Evolutionary conservation across 495 filamentous ascomycete genomes (phyloP).

Genomic region (Neurospora hispaniola): DNA sequence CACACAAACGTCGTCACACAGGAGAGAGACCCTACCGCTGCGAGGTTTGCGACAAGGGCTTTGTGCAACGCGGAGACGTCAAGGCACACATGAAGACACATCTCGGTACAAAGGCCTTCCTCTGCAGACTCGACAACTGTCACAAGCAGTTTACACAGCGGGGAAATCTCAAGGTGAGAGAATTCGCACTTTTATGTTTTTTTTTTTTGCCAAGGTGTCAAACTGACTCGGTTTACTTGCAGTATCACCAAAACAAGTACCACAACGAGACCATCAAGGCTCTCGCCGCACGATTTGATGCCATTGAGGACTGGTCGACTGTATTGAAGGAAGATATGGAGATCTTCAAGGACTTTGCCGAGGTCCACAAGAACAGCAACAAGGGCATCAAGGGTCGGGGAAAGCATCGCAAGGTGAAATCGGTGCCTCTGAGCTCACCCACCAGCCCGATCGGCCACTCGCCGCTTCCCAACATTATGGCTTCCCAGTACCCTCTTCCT

Average conservation of each 20-base stretch:
- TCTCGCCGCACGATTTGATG: constrained; percentile 66
- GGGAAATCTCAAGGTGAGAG: constrained; percentile 73
- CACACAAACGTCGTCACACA: constrained; percentile 27
- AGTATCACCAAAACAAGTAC: constrained; percentile 95
- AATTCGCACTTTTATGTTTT: background rate
- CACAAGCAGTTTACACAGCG: constrained; percentile 79
- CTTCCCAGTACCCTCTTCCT: constrained; percentile 13
- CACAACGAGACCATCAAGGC: constrained; percentile 60
- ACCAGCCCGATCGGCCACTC: background rate
- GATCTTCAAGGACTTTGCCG: constrained; percentile 76
- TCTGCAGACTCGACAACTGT: constrained; percentile 71
- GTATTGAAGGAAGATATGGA: constrained; percentile 62
- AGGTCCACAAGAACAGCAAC: constrained; percentile 91
- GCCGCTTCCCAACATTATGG: constrained; percentile 5
- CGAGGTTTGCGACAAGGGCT: constrained; percentile 72
- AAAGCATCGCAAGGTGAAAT: constrained; percentile 55
- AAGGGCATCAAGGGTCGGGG: constrained; percentile 96
- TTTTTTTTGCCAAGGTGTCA: background rate
- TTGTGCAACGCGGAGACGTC: constrained; percentile 83
- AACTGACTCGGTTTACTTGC: background rate
- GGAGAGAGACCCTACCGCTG: constrained; percentile 82
- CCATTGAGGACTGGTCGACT: constrained; percentile 47
- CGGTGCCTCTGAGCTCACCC: constrained; percentile 5
- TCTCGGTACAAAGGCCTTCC: constrained; percentile 63
- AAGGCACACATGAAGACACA: constrained; percentile 82